phyloP scores from a whole-genome alignment of 352 stramenopile genomes.

The Phytophthora crassamura region DNA sequence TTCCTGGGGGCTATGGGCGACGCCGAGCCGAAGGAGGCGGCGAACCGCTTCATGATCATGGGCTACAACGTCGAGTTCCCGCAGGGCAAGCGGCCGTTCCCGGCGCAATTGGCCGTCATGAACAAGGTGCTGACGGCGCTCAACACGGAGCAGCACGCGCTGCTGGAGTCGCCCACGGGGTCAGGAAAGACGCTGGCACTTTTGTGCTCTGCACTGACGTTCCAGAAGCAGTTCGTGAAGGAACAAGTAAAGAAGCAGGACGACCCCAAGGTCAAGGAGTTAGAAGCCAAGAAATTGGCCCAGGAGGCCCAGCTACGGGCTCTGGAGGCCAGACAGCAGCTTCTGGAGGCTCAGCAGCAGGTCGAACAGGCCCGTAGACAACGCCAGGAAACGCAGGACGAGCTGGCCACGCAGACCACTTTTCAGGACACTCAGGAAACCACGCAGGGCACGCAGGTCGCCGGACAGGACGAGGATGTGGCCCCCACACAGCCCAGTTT shows the following conservation, averaged over 20 bases:
- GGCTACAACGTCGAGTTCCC: constrained; percentile 86
- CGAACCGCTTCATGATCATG: constrained; percentile 71
- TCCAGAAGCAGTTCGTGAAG: constrained; percentile 62
- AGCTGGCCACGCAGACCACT: constrained; percentile 4
- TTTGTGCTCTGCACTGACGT: constrained; percentile 84
- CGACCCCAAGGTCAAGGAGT: constrained; percentile 4
- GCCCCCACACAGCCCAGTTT: constrained; percentile 33
- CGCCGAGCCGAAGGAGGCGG: background rate
- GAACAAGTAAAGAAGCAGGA: constrained; percentile 42
- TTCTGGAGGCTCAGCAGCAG: constrained; percentile 34
- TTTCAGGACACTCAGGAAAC: constrained; percentile 19
- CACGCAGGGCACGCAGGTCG: constrained; percentile 10
- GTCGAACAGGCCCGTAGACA: constrained; percentile 27
- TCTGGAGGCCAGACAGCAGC: constrained; percentile 27
- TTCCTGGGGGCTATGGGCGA: constrained; percentile 14
- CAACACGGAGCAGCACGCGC: constrained; percentile 80
- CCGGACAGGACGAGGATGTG: constrained; percentile 27
- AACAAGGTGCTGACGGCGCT: constrained; percentile 85
- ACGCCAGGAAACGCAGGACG: constrained; percentile 13
- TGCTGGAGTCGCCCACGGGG: constrained; percentile 87
- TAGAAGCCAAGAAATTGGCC: constrained; percentile 27
- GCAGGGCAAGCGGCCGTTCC: constrained; percentile 81
- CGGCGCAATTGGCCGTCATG: constrained; percentile 88
- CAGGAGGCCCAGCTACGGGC: constrained; percentile 23
- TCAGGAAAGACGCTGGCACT: constrained; percentile 88